Evolutionary conservation across 1,139 yeast species (phyloP), one percentile per base, ranked within the genome.

Genomic region (Geotrichum fermentans): DNA sequence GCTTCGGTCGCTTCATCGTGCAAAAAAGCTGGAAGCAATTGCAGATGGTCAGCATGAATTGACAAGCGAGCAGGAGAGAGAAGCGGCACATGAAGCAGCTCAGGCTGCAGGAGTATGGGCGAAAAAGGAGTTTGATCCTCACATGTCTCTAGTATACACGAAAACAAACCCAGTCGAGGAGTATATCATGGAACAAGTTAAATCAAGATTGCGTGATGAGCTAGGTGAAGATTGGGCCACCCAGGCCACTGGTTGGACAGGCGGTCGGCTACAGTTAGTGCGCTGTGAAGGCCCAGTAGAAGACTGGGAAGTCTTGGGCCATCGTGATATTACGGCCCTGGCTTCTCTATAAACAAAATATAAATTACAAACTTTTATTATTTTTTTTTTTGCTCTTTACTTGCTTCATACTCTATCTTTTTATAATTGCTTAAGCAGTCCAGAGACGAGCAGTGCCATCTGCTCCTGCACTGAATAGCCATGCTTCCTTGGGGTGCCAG

Each of bases 401-500:
- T 37, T 26, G 21, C 13, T 14, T 34, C 18, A 11, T 13, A 28
- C 21, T 34, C 17, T 20, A 18, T 40, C 11, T 35, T 34, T n/a
- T 36, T 17, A 13, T 14, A n/a, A n/a, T 26, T 14, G n/a, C 14
- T 26, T 66, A 81, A n/a, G 96, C 86, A 36, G 98, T 92, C 98
- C 98, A 92, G 63, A 92, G 74, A 64, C 96, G 82, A 17, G 97
- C 97, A 47, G 92, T 83, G 54, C 95, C 90, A 68, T 94, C 98
- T 20, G 97, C 97, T 60, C 97, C 98, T n/a, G 96, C 89, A 65
- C 95, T 83, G 67, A 92, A 89, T 61, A 92, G 74, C 99, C 99
- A 92, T 1, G 98, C 97, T 69, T 94, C 97, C 63, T 83, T 82
- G 56, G 98, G 97, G 74, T 94, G 98, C 99, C 99, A 92, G 48